These are phyloP conservation scores for Alternaria atra DNA, from an alignment of 2,329 filamentous ascomycete genomes.

Conservation along the genomic window DNA sequence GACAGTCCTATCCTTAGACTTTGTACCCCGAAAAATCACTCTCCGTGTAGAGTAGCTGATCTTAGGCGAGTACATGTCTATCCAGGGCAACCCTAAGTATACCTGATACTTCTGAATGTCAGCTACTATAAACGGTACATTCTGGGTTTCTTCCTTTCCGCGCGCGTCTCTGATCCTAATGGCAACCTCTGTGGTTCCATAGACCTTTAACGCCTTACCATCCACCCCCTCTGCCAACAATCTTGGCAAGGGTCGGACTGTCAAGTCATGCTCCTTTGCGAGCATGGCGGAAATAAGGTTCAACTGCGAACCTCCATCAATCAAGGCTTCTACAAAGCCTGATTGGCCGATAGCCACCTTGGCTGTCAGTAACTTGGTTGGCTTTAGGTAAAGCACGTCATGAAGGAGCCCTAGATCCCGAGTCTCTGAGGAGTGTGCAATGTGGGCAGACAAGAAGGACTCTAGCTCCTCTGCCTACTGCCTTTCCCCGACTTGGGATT, in stretches of 20 bases:
- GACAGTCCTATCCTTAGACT: neutral
- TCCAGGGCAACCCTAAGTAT: no score
- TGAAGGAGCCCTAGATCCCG: no score
- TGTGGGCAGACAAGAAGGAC: no score
- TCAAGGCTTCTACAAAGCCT: neutral
- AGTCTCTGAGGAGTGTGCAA: no score
- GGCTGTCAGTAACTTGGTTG: neutral
- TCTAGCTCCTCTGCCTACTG: neutral
- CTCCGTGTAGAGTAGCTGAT: neutral
- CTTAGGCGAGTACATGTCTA: neutral
- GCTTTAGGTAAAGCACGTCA: neutral
- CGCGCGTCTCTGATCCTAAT: neutral
- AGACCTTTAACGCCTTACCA: neutral
- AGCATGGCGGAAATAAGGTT: neutral
- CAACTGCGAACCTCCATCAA: neutral
- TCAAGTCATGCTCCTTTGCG: neutral
- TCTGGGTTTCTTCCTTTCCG: neutral
- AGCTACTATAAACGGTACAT: neutral
- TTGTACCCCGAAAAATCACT: neutral
- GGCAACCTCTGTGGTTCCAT: neutral
- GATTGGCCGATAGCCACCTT: neutral
- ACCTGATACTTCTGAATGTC: neutral
- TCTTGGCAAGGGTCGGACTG: neutral
- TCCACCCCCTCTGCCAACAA: neutral
- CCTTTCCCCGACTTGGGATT: fast-evolving